A percentile compares a stretch with the other conserved stretches of the same genome.
Evolutionary conservation across 108 stramenopile genomes (phyloP).

Genomic region (Fragilariopsis cylindrus): DNA sequence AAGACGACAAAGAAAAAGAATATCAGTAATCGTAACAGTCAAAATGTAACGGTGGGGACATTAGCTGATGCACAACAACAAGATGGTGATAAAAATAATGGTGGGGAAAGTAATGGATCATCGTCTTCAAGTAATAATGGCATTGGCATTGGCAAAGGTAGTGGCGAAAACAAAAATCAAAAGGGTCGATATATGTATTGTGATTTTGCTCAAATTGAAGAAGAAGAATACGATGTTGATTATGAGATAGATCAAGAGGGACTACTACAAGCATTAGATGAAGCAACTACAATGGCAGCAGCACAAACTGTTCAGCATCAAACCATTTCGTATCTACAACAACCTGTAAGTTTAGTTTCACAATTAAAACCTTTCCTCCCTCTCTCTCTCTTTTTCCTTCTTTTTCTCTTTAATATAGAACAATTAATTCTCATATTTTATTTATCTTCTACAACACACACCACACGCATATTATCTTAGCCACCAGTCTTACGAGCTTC

Average conservation of each 20-base stretch:
- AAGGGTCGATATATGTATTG: conserved; percentile 28
- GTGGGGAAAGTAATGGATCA: not conserved
- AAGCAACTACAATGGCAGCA: conserved; percentile 31
- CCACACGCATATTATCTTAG: no score
- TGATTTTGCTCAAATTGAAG: conserved; percentile 38
- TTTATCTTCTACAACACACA: no score
- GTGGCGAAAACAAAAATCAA: not conserved
- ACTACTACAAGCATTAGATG: conserved; percentile 28
- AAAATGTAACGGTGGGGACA: conserved; percentile 15
- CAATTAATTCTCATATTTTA: no score
- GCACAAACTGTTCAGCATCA: conserved; percentile 29
- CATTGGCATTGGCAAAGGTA: no score
- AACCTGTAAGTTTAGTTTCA: not conserved
- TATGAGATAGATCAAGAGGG: conserved; percentile 36
- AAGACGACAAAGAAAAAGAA: conserved; percentile 3
- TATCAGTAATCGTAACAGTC: not conserved
- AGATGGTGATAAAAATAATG: not conserved
- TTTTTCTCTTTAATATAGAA: no score
- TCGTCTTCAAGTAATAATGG: no score
- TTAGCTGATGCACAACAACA: conserved; percentile 11
- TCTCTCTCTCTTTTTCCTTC: not conserved
- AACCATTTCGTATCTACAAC: conserved; percentile 2
- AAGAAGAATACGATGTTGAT: conserved; percentile 29
- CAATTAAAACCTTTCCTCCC: not conserved
- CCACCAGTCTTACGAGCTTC: conserved; percentile 22